Conservation (phyloP, 2,329 filamentous ascomycete genomes). For the Xylariaceae sp. region DNA sequence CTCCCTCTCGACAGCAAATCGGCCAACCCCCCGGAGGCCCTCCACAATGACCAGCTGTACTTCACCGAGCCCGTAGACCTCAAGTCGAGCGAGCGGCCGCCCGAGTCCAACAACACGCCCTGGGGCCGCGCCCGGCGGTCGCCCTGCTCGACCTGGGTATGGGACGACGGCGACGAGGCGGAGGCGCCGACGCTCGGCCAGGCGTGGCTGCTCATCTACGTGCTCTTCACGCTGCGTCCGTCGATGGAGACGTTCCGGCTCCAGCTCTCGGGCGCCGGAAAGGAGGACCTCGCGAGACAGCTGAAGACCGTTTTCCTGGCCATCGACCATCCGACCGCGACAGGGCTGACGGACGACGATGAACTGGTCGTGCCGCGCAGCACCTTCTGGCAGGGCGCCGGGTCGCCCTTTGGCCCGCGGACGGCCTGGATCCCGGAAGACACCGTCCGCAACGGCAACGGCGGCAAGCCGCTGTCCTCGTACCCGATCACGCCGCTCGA, state of each 20-base stretch:
- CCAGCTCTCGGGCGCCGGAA: slow-evolving; percentile 36
- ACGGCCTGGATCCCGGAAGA: slow-evolving; percentile 54
- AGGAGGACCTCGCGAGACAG: slow-evolving; percentile 31
- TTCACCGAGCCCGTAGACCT: slow-evolving; percentile 43
- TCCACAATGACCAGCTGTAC: slow-evolving; percentile 34
- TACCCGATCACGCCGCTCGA: slow-evolving; percentile 46
- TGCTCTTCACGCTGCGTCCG: slow-evolving; percentile 46
- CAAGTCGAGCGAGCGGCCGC: slow-evolving; percentile 44
- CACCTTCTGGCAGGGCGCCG: slow-evolving; percentile 67
- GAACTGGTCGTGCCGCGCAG: slow-evolving; percentile 42
- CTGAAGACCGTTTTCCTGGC: slow-evolving; percentile 44
- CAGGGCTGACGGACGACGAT: slow-evolving; percentile 25
- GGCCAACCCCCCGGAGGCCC: slow-evolving; percentile 28
- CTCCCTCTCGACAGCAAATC: slow-evolving; percentile 25
- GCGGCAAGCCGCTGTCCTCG: slow-evolving; percentile 36
- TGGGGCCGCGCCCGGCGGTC: slow-evolving; percentile 53
- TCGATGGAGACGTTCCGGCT: slow-evolving; percentile 45
- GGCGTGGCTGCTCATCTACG: slow-evolving; percentile 48
- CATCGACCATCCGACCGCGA: slow-evolving; percentile 40
- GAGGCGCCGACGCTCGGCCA: slow-evolving; percentile 43
- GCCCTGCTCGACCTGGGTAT: slow-evolving; percentile 40
- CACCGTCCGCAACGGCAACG: slow-evolving; percentile 19
- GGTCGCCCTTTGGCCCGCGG: slow-evolving; percentile 60
- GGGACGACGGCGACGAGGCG: slow-evolving; percentile 39
- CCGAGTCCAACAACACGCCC: slow-evolving; percentile 48